Evolutionary conservation across 148 eudicot species (phyloP).

Genomic region (Fagopyrum esculentum): DNA sequence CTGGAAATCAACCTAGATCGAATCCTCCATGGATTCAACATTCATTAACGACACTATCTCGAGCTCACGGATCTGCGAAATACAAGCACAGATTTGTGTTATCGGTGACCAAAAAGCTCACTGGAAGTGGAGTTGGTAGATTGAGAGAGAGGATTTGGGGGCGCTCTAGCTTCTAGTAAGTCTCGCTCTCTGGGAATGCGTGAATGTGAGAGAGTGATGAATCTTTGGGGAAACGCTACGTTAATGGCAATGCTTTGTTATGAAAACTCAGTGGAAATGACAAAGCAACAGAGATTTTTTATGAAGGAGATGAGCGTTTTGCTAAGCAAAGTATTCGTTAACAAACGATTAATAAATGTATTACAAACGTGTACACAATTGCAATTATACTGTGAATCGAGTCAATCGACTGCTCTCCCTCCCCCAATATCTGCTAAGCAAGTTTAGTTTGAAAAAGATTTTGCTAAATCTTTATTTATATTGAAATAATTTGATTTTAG

Average conservation of each 20-base stretch:
- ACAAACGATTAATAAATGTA: slow-evolving; percentile 10
- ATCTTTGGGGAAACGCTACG: slow-evolving; percentile 12
- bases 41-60: neutral
- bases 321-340: slow-evolving; percentile 12
- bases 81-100: slow-evolving; percentile 6
- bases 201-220: slow-evolving; percentile 7
- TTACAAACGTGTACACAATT: slow-evolving; percentile 1
- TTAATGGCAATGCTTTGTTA: slow-evolving; percentile 7
- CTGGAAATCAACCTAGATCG: neutral
- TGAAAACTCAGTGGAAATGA: slow-evolving; percentile 9
- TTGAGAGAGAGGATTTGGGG: neutral
- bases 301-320: neutral
- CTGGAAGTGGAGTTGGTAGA: slow-evolving; percentile 7
- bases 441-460: too few species aligned
- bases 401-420: neutral
- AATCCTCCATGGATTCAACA: slow-evolving; percentile 19
- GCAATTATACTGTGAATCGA: neutral
- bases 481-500: too few species aligned
- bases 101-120: neutral
- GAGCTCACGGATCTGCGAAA: neutral
- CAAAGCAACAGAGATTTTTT: slow-evolving; percentile 12
- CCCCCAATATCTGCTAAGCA: too few species aligned
- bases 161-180: neutral
- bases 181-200: neutral
- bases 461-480: too few species aligned